Conservation (phyloP, 768 basidiomycete genomes). For the Suillus sp. region DNA sequence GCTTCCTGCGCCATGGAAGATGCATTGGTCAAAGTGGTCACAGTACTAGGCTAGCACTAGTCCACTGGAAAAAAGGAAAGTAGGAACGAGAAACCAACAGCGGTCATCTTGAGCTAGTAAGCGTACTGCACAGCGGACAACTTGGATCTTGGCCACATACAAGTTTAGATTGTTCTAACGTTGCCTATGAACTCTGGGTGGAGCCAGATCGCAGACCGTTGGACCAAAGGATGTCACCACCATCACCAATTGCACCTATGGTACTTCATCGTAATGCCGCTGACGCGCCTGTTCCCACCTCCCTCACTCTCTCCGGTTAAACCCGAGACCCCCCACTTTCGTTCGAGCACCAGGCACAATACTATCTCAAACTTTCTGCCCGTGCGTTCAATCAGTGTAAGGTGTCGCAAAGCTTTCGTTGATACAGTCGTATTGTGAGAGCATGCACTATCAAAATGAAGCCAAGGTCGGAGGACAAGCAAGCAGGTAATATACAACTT, state of each 20-base stretch:
- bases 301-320: no score
- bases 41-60: not conserved
- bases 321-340: no score
- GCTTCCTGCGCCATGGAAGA: slow-evolving; percentile 2
- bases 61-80: not conserved
- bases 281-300: no score
- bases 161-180: not conserved
- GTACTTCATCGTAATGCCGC: no score
- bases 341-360: no score
- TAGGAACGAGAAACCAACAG: not conserved
- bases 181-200: not conserved
- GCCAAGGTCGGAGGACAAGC: no score
- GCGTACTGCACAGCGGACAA: not conserved
- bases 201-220: not conserved
- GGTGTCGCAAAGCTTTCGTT: no score
- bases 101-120: not conserved
- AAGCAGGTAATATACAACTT: no score
- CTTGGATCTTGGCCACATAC: not conserved
- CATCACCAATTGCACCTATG: not conserved
- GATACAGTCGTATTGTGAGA: no score
- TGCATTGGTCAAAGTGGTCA: not conserved
- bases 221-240: not conserved
- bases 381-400: no score
- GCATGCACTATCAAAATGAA: no score
- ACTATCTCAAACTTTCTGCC: no score